These are phyloP conservation scores for Daldinia childiae DNA, from an alignment of 495 filamentous ascomycete genomes.

Conservation along the genomic window DNA sequence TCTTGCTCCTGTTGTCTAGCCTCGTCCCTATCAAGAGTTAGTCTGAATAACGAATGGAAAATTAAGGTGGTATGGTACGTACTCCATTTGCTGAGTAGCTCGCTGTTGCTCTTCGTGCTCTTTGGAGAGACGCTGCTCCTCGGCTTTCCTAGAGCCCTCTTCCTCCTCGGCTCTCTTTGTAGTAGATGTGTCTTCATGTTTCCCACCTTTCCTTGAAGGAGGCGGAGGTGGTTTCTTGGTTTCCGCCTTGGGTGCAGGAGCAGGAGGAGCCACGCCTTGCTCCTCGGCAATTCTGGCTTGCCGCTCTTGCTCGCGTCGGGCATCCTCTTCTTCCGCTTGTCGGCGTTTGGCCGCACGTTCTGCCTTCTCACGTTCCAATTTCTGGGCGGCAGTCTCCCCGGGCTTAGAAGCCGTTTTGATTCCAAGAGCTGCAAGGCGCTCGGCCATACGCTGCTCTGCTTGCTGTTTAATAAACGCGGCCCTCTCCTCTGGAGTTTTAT, in stretches of 20 bases:
- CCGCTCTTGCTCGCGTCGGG: constrained; percentile 85
- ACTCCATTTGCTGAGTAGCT: constrained; percentile 83
- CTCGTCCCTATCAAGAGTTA: constrained; percentile 69
- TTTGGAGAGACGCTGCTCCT: constrained; percentile 65
- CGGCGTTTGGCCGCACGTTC: constrained; percentile 86
- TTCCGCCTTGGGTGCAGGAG: constrained; percentile 57
- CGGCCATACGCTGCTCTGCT: constrained; percentile 97
- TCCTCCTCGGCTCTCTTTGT: constrained; percentile 62
- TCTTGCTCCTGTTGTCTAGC: constrained; percentile 80
- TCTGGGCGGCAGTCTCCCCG: constrained; percentile 81
- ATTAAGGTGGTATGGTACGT: constrained; percentile 54
- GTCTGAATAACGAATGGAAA: constrained; percentile 42
- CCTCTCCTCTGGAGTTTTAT: constrained; percentile 89
- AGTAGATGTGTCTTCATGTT: constrained; percentile 61
- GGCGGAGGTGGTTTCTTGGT: constrained; percentile 87
- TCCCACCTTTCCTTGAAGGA: constrained; percentile 78
- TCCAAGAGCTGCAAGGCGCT: constrained; percentile 91
- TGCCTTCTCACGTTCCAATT: constrained; percentile 85
- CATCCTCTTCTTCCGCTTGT: constrained; percentile 95
- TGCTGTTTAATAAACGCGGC: constrained; percentile 97
- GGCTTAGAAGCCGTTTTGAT: constrained; percentile 79
- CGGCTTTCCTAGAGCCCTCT: constrained; percentile 61
- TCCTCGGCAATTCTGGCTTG: constrained; percentile 88
- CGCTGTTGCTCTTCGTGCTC: constrained; percentile 83
- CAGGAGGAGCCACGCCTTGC: constrained; percentile 69